Percentiles rank a stretch among this genome's conserved stretches.
Evolutionary conservation across 2,329 filamentous ascomycete genomes (phyloP).

Genomic region (Aspergillus fumigatiaffinis): DNA sequence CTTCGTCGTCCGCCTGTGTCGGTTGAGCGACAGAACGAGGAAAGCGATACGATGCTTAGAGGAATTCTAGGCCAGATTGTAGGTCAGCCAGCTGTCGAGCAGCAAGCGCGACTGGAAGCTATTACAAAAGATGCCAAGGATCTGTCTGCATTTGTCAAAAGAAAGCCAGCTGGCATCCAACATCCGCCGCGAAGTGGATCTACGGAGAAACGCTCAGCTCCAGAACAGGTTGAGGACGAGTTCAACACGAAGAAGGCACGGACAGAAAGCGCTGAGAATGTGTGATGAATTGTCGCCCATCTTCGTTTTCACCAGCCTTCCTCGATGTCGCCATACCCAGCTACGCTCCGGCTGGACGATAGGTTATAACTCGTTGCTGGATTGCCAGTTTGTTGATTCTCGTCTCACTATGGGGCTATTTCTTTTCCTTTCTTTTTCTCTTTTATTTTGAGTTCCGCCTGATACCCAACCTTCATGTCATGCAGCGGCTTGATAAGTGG

Average conservation of each 20-base stretch:
- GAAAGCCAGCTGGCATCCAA: slow-evolving; percentile 39
- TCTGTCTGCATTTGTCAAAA: slow-evolving; percentile 55
- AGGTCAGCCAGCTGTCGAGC: slow-evolving; percentile 51
- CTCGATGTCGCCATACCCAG: not conserved
- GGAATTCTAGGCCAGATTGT: slow-evolving; percentile 58
- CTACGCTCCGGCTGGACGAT: not conserved
- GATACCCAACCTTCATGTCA: not conserved
- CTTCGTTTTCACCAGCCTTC: not conserved
- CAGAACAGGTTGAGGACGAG: slow-evolving; percentile 17
- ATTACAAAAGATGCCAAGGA: slow-evolving; percentile 57
- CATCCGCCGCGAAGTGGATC: slow-evolving; percentile 10
- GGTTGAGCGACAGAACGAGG: slow-evolving; percentile 36
- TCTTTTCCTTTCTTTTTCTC: no score
- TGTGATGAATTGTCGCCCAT: not conserved
- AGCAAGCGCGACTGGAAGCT: slow-evolving; percentile 52
- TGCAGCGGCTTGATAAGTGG: no score
- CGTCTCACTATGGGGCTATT: not conserved
- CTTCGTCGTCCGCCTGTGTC: slow-evolving; percentile 53
- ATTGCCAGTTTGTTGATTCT: not conserved
- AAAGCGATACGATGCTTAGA: slow-evolving; percentile 44
- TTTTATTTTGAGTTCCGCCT: not conserved
- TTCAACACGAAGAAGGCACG: slow-evolving; percentile 24
- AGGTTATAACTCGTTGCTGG: not conserved
- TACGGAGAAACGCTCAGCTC: slow-evolving; percentile 26
- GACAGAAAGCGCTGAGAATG: slow-evolving; percentile 7